Base-by-base conservation (phyloP, 495 filamentous ascomycete genomes). In the Chaetomium cochliodes region DNA sequence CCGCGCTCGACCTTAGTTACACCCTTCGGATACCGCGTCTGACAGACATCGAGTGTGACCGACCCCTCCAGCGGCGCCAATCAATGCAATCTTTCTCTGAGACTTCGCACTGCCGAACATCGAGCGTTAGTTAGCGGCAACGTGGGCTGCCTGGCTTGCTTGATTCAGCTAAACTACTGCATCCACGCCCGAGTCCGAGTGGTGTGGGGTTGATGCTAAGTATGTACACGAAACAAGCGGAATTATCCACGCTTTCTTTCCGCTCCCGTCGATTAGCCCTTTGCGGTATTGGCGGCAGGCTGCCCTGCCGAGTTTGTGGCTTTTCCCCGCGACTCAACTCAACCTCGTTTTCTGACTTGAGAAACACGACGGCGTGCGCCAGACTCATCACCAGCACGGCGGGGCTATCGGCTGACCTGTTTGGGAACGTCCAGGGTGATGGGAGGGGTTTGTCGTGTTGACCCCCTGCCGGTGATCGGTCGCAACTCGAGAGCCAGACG, bases 201-300 rank as follows among this genome's bases (percentile, higher is more conserved):
- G 33, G 53, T 41, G 53, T 56, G 53, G 53, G 26, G 53, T 41
- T 54, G 26, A 5, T 7, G 12, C 51, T 33, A 26, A n/a, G n/a
- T n/a, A n/a, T n/a, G n/a, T n/a, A n/a, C n/a, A n/a, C n/a, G n/a
- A n/a, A 54, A 16, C 18, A 30, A 30, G 33, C 33, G 33, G 33
- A 37, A 33, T 15, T 18, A 33, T 54, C n/a, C 44, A 30, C 25
- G 25, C 16, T 54, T 54, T 33, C 26, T 39, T 39, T 18, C 30
- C 53, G 16, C 33, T 39, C 20, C 53, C 8, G 12, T 12, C 11
- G 5, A 15, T 13, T 7, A 13, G 8, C n/a, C 30, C 53, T 8
- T n/a, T 20, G 30, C 33, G 53, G n/a, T 28, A 56, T 56, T 56
- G 53, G 53, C 33, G 13, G 53, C 53, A 56, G 37, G 53, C n/a